Base-by-base conservation (phyloP, 2,329 filamentous ascomycete genomes). In the Ophiocordyceps camponoti-saundersi region DNA sequence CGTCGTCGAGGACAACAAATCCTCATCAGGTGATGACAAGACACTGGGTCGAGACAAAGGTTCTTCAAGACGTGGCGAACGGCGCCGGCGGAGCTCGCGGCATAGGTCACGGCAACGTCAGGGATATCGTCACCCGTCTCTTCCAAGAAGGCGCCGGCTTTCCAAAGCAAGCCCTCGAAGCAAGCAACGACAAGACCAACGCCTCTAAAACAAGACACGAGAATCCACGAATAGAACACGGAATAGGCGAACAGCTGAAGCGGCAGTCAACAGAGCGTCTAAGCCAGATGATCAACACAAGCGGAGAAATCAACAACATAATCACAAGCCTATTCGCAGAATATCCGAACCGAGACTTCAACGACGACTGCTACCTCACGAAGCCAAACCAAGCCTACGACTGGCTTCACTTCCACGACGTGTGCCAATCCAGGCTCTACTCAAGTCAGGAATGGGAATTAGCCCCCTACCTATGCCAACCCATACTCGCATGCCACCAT, bases 321-420 rank as follows among this genome's bases (percentile, higher is more conserved):
- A 71, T 90, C 58, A 80, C 79, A 18, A 85, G 96, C 51, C 82
- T 93, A 55, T 95, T 95, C 58, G 72, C 83, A 21, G 76, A 84
- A 53, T 98, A 95, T 61, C 88, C 90, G 0, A 79, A 78, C 41
- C 85, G 88, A 55, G 80, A 88, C 20, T 98, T 84, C 64, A 93
- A 95, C 65, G 92, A 98, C 60, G 92, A 98, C 62, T 83, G 81
- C 1, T 82, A 86, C 54, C 78, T 98, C 30, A 85, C 81, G 32
- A 98, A 98, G 59, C 93, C 93, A 0, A 80, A 82, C 53, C 68
- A 75, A 60, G 86, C 86, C 1, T 94, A 95, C 61, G 90, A 95
- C 57, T 98, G 92, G 92, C 75, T 98, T 47, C 73, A 93, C 61
- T 96, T 98, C 63, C 85, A 95, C 62, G 92, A 96, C 56, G 69